Evolutionary conservation across 768 basidiomycete genomes (phyloP), one percentile per base, ranked within the genome.

Genomic region (Lactarius vividus): DNA sequence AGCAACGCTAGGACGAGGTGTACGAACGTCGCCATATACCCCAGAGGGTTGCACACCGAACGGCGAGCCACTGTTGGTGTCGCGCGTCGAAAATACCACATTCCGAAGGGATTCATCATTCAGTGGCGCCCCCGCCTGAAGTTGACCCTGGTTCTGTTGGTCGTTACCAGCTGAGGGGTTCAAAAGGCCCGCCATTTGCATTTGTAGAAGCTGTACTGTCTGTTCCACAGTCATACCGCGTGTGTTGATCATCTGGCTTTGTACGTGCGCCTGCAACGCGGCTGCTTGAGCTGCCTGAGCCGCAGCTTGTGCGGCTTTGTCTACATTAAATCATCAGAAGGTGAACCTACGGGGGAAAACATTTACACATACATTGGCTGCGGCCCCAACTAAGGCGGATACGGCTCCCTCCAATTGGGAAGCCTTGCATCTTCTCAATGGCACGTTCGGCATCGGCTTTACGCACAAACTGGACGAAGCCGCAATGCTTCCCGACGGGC

Each of bases 391-490:
- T 93, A 69, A 96, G 77, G 40, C 95, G 84, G 70, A 97, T 94
- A 72, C 92, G 83, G 69, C 93, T 94, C 18, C 95, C 95, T 39
- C 92, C 94, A 69, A 97, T 88, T 4, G 94, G 93, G 74, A 95
- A 96, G 29, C 94, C 94, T 79, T 96, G 94, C 94, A 96, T 95
- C 77, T 92, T 94, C 77, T 94, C 91, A 67, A 97, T 97, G 10
- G 94, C 94, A 42, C 85, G 82, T 75, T 96, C 94, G 13, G 95
- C 95, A 76, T 97, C 95, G 11, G 85, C 86, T 76, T 96, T 94
- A 69, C 88, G 84, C 31, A 96, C 91, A 72, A 94, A 97, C 77
- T 97, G 95, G 54, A 97, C 95, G 72, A 97, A 97, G 1, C 95
- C 95, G 71, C 95, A 97, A 69, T 95, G 92, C 73, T 96, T 96